phyloP scores from a whole-genome alignment of 768 basidiomycete species.

The Naganishia antarctica region DNA sequence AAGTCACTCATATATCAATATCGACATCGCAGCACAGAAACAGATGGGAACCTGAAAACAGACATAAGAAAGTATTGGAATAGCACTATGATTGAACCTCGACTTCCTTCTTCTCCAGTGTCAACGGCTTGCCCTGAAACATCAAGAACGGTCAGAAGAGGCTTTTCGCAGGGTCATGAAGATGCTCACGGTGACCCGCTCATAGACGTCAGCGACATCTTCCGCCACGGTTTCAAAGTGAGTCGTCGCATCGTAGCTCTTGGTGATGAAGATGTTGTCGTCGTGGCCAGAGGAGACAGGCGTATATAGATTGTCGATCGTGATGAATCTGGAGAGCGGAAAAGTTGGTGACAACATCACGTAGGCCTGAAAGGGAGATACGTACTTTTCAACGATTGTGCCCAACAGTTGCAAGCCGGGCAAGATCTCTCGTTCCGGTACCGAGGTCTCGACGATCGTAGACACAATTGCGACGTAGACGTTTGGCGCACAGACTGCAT shows the following conservation, averaged over 20 bases:
- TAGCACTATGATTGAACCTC: conserved; percentile 37
- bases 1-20: too few relatives aligned
- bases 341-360: background rate
- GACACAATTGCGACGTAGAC: conserved; percentile 95
- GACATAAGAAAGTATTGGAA: background rate
- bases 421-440: conserved; percentile 84
- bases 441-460: conserved; percentile 91
- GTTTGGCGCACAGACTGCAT: conserved; percentile 95
- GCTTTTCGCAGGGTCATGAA: background rate
- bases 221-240: conserved; percentile 99
- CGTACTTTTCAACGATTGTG: conserved; percentile 86
- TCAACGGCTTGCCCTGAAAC: conserved; percentile 43
- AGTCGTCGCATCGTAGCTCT: conserved; percentile 95
- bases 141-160: background rate
- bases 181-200: conserved; percentile 57
- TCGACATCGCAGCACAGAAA: background rate
- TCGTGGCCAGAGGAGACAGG: conserved; percentile 73
- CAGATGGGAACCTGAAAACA: background rate
- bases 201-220: conserved; percentile 94
- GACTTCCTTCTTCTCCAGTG: conserved; percentile 47
- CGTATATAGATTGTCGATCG: conserved; percentile 78
- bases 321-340: conserved; percentile 66
- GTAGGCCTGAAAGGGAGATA: conserved; percentile 11
- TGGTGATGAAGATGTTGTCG: conserved; percentile 95
- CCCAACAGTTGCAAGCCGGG: conserved; percentile 89